phyloP scores from a whole-genome alignment of 2,329 filamentous ascomycete species.

The Fusarium decemcellulare region DNA sequence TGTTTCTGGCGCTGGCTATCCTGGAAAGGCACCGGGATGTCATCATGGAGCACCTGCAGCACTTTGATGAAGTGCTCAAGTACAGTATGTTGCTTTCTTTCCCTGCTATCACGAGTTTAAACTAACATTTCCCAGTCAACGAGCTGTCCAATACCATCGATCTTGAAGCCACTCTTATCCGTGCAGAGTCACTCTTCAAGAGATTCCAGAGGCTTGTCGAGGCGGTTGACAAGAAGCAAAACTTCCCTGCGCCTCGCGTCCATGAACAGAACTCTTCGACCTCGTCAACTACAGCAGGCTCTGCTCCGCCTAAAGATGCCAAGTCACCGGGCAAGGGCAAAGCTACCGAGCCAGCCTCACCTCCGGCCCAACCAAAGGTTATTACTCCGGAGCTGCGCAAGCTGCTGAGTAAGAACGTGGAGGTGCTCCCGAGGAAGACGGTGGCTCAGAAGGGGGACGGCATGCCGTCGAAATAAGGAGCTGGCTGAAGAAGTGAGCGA shows the following conservation, averaged over 20 bases:
- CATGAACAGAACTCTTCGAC: conserved; percentile 32
- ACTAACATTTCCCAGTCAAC: conserved; percentile 75
- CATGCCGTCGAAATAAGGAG: conserved; percentile 49
- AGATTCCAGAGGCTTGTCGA: conserved; percentile 92
- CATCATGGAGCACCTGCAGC: conserved; percentile 93
- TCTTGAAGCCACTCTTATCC: conserved; percentile 85
- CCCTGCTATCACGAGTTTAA: neutral
- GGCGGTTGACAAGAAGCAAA: conserved; percentile 90
- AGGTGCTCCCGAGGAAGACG: conserved; percentile 57
- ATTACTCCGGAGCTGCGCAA: conserved; percentile 71
- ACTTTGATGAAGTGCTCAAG: conserved; percentile 98
- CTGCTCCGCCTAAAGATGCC: conserved; percentile 22
- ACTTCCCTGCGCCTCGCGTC: conserved; percentile 75
- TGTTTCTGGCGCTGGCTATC: conserved; percentile 95
- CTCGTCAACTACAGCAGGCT: conserved; percentile 28
- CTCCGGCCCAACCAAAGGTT: conserved; percentile 57
- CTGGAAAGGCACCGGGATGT: conserved; percentile 96
- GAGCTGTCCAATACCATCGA: conserved; percentile 96
- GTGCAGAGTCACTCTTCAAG: conserved; percentile 90
- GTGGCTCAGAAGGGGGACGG: conserved; percentile 55
- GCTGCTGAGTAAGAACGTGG: conserved; percentile 65
- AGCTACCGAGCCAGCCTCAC: conserved; percentile 51
- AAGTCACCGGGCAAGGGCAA: conserved; percentile 53
- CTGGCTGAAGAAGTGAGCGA: neutral
- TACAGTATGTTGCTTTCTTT: conserved; percentile 74